These are phyloP conservation scores for Fomitopsis pinicola DNA, from an alignment of 1,284 basidiomycete genomes.

Conservation along the genomic window DNA sequence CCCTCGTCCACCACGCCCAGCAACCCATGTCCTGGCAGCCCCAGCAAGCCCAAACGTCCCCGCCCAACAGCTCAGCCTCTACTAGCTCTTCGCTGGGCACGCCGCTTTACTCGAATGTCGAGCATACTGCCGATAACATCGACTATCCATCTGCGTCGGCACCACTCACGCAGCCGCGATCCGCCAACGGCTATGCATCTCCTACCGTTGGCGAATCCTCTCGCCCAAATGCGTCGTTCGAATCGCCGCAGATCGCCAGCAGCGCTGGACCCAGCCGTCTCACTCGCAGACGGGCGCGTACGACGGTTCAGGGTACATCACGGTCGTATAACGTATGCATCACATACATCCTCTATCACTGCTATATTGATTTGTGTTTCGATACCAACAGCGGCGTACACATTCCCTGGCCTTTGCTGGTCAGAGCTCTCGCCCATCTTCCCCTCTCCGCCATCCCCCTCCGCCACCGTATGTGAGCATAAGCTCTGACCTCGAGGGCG, in stretches of 20 bases:
- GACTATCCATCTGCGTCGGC: slow-evolving; percentile 32
- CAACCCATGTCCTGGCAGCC: slow-evolving; percentile 22
- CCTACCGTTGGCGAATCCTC: slow-evolving; percentile 26
- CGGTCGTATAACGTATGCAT: slow-evolving; percentile 33
- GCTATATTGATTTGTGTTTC: slow-evolving; percentile 9
- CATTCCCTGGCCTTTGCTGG: slow-evolving; percentile 29
- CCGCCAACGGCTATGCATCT: slow-evolving; percentile 19
- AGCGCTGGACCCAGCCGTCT: slow-evolving; percentile 53
- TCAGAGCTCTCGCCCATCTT: slow-evolving; percentile 38
- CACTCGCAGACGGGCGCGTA: slow-evolving; percentile 43
- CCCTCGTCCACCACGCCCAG: slow-evolving; percentile 10
- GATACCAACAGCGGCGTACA: slow-evolving; percentile 12
- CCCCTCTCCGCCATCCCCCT: slow-evolving; percentile 31
- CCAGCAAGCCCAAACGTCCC: slow-evolving; percentile 12
- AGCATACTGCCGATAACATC: slow-evolving; percentile 27
- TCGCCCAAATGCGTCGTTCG: slow-evolving; percentile 26
- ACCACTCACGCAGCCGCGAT: slow-evolving; percentile 25
- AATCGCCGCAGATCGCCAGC: slow-evolving; percentile 40
- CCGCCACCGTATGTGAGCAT: slow-evolving; percentile 11
- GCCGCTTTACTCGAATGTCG: slow-evolving; percentile 30
- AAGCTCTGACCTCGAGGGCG: slow-evolving; percentile 1
- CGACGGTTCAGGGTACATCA: slow-evolving; percentile 11
- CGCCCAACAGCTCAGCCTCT: slow-evolving; percentile 19
- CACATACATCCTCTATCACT: slow-evolving; percentile 5
- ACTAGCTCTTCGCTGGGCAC: slow-evolving; percentile 22